These are phyloP conservation scores for Sicyos edulis DNA, from an alignment of 306 rosid genomes.

Conservation along the genomic window DNA sequence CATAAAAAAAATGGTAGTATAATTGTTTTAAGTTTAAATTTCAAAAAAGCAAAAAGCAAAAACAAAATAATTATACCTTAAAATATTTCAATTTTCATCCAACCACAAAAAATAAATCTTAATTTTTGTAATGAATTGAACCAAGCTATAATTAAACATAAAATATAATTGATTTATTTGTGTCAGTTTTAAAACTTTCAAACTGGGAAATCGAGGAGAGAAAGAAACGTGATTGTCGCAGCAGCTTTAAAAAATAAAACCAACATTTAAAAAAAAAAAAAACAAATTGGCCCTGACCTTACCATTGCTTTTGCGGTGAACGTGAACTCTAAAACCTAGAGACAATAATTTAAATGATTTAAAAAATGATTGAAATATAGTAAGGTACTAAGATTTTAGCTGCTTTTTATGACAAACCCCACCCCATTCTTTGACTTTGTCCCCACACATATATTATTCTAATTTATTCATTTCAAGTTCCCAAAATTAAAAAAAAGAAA, in stretches of 20 bases:
- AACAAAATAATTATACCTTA: too few species aligned
- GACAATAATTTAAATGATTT: neutral
- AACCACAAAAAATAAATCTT: too few species aligned
- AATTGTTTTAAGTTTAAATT: too few species aligned
- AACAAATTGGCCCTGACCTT: neutral
- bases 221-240: neutral
- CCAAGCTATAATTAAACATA: neutral
- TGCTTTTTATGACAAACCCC: slow-evolving; percentile 13
- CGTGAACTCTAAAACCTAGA: neutral
- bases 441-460: neutral
- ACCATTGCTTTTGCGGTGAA: neutral
- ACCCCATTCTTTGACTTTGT: slow-evolving; percentile 1
- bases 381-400: too few species aligned
- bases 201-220: neutral
- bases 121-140: too few species aligned
- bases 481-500: neutral
- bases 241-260: too few species aligned
- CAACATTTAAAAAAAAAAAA: neutral
- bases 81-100: too few species aligned
- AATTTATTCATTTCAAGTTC: neutral
- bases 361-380: too few species aligned
- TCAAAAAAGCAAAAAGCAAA: too few species aligned
- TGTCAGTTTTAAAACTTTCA: neutral
- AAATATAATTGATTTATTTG: neutral
- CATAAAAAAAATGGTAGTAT: too few species aligned